Percentiles rank a stretch among this genome's conserved stretches.
Conservation (phyloP, 1,284 basidiomycete genomes). For the Trichosporon coremiiforme region DNA sequence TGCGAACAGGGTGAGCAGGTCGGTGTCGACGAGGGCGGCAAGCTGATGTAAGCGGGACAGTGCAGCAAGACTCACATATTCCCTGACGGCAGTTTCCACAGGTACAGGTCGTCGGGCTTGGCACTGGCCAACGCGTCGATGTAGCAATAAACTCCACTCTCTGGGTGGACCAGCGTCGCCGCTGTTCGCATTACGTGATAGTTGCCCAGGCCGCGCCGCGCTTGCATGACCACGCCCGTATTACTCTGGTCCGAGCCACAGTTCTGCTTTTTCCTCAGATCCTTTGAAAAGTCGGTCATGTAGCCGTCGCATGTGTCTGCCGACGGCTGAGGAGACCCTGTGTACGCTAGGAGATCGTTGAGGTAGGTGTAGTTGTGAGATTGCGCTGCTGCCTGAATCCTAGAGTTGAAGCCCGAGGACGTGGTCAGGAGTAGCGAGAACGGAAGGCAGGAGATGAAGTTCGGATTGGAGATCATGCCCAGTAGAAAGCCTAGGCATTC, state of each 20-base stretch:
- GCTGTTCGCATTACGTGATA: conserved; percentile 49
- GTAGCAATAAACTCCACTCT: conserved; percentile 51
- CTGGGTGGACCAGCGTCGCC: conserved; percentile 39
- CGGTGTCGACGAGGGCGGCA: conserved; percentile 44
- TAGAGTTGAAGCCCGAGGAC: conserved; percentile 61
- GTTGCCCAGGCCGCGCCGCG: conserved; percentile 46
- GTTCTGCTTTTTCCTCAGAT: conserved; percentile 39
- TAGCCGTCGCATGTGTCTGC: conserved; percentile 38
- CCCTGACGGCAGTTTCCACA: conserved; percentile 50
- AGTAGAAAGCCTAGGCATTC: conserved; percentile 68
- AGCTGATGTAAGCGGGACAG: too few species aligned
- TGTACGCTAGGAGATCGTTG: conserved; percentile 63
- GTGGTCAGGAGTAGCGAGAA: conserved; percentile 69
- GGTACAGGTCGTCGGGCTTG: conserved; percentile 53
- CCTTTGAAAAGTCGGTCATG: conserved; percentile 33
- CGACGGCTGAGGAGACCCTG: conserved; percentile 34
- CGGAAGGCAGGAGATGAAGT: conserved; percentile 71
- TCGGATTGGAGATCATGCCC: conserved; percentile 63
- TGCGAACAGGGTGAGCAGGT: conserved; percentile 53
- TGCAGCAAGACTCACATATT: conserved; percentile 54
- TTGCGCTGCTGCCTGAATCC: conserved; percentile 56
- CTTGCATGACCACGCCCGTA: conserved; percentile 30
- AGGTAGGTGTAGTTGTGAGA: conserved; percentile 66
- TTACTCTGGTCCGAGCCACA: conserved; percentile 43
- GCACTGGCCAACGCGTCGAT: conserved; percentile 43